Percentiles rank a stretch among this genome's conserved stretches.
Conservation (phyloP, 2,329 filamentous ascomycete genomes). For the Trichoderma koningii region DNA sequence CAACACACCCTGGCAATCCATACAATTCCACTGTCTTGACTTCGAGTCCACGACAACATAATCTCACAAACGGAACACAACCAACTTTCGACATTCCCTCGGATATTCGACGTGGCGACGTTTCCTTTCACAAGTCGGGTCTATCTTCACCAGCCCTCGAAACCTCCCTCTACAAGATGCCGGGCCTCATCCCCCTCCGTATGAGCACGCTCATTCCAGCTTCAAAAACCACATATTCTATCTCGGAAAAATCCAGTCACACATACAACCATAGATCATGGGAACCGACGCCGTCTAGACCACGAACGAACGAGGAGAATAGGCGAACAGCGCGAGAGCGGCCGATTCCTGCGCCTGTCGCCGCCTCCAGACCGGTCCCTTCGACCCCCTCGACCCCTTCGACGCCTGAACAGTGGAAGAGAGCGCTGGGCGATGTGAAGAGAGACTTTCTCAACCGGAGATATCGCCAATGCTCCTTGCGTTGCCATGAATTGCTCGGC, state of each 20-base stretch:
- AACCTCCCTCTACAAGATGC: conserved; percentile 31
- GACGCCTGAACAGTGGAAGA: conserved; percentile 54
- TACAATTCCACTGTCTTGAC: neutral
- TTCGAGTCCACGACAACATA: neutral
- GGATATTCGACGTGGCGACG: neutral
- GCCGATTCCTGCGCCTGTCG: conserved; percentile 29
- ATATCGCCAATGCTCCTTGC: conserved; percentile 55
- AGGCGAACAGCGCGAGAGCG: conserved; percentile 6
- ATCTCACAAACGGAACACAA: neutral
- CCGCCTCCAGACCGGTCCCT: conserved; percentile 42
- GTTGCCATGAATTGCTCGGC: conserved; percentile 56
- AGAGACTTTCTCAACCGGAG: conserved; percentile 52
- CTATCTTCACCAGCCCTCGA: neutral
- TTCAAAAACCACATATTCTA: conserved; percentile 20
- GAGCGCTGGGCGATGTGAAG: conserved; percentile 56
- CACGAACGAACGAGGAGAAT: neutral
- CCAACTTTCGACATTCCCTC: conserved; percentile 1
- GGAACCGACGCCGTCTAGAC: conserved; percentile 2
- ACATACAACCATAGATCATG: neutral
- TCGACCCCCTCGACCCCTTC: conserved; percentile 46
- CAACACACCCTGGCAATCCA: neutral
- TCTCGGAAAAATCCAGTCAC: conserved; percentile 8
- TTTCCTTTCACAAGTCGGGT: neutral
- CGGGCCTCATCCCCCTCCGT: conserved; percentile 39
- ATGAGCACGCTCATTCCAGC: conserved; percentile 31